Evolutionary conservation across 148 eudicot genomes (phyloP).

Genomic region (Polygonum maritimum): DNA sequence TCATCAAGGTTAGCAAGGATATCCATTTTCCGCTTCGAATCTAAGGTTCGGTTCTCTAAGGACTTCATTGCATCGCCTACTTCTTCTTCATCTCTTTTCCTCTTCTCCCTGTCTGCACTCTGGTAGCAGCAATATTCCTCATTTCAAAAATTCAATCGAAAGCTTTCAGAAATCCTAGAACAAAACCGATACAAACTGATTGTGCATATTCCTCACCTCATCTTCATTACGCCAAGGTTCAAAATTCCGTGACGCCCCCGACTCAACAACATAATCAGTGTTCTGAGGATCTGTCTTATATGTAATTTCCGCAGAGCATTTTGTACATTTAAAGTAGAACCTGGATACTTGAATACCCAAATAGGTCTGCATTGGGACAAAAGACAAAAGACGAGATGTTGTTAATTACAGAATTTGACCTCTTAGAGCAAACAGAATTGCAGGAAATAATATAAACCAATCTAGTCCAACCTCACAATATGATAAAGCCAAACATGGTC

Average conservation of each 20-base stretch:
- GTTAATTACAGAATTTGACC: background rate
- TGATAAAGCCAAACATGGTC: no score
- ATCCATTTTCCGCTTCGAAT: conserved; percentile 92
- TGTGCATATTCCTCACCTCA: conserved; percentile 37
- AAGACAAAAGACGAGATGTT: background rate
- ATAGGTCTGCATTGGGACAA: conserved; percentile 50
- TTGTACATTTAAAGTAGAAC: conserved; percentile 87
- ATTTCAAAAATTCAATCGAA: background rate
- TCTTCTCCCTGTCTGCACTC: conserved; percentile 52
- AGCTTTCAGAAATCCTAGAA: background rate
- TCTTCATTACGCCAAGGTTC: conserved; percentile 94
- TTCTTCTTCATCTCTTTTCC: conserved; percentile 78
- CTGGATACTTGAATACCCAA: conserved; percentile 83
- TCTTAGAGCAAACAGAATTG: background rate
- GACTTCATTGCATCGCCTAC: conserved; percentile 99
- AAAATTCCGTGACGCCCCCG: conserved; percentile 74
- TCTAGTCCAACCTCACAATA: background rate
- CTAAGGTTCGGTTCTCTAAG: conserved; percentile 81
- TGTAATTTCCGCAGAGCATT: conserved; percentile 76
- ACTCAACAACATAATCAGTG: conserved; percentile 81
- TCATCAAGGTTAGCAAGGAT: conserved; percentile 91
- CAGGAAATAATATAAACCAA: background rate
- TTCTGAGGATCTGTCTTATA: conserved; percentile 89
- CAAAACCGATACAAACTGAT: background rate
- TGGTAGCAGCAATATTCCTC: conserved; percentile 13